Percentiles rank a stretch among this genome's conserved stretches.
Conservation (phyloP, 306 rosid species). For the Trifolium subterraneum region DNA sequence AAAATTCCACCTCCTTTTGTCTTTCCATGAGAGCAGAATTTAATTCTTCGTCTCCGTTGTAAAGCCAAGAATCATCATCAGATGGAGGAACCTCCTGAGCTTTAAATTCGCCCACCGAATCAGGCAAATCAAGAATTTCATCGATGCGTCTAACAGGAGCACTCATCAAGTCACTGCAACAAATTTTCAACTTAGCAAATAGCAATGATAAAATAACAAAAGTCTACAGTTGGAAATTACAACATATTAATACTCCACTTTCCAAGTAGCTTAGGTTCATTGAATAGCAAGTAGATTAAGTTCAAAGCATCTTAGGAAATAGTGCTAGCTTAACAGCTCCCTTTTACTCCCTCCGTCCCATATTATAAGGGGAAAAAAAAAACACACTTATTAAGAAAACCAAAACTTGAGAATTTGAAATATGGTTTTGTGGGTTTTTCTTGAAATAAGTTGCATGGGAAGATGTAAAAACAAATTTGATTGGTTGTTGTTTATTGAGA, state of each 20-base stretch:
- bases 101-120: conserved; percentile 67
- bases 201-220: conserved; percentile 32
- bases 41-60: conserved; percentile 84
- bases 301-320: not conserved
- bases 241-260: too few species aligned
- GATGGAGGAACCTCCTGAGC: conserved; percentile 74
- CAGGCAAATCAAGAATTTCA: conserved; percentile 75
- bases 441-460: too few species aligned
- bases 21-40: conserved; percentile 81
- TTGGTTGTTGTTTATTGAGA: too few species aligned
- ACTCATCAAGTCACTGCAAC: conserved; percentile 79
- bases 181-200: conserved; percentile 39
- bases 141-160: conserved; percentile 89
- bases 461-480: too few species aligned
- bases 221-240: not conserved
- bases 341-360: not conserved
- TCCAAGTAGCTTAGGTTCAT: not conserved
- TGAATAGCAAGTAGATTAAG: not conserved
- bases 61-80: conserved; percentile 89
- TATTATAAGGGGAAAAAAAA: too few species aligned
- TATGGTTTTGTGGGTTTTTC: too few species aligned
- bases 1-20: conserved; percentile 84
- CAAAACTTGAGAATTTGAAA: too few species aligned
- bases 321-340: not conserved
- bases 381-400: too few species aligned